These are phyloP conservation scores for Brassica cretica DNA, from an alignment of 345 rosid genomes.

Conservation along the genomic window DNA sequence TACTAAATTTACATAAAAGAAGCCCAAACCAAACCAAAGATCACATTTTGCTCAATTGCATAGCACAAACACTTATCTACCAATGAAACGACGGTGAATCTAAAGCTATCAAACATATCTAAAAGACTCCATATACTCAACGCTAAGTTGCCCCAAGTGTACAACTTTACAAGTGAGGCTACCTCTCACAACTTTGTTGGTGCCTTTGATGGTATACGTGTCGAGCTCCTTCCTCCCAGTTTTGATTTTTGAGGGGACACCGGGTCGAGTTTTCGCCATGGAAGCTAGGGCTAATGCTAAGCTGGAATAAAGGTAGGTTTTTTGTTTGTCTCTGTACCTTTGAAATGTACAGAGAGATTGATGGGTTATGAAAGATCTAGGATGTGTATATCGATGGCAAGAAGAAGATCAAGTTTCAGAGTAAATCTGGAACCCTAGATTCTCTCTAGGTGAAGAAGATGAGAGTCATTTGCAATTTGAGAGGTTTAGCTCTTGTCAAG, in stretches of 20 bases:
- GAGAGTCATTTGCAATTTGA: conserved; percentile 36
- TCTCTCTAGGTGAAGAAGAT: conserved; percentile 35
- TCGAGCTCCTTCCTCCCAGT: conserved; percentile 76
- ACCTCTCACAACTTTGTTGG: conserved; percentile 76
- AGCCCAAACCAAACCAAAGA: conserved; percentile 14
- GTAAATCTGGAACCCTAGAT: conserved; percentile 44
- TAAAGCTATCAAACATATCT: not conserved
- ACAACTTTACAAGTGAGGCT: conserved; percentile 1
- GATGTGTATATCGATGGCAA: conserved; percentile 13
- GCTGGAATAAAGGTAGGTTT: conserved; percentile 22
- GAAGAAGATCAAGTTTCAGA: not conserved
- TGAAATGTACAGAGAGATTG: conserved; percentile 27
- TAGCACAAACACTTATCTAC: conserved; percentile 8
- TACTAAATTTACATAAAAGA: not conserved
- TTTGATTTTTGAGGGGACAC: conserved; percentile 57
- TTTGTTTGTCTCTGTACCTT: not conserved
- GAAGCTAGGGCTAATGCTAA: not conserved
- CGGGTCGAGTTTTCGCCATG: conserved; percentile 49
- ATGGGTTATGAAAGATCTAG: conserved; percentile 16
- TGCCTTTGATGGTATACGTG: conserved; percentile 72
- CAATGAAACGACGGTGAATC: not conserved
- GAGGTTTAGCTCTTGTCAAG: conserved; percentile 22
- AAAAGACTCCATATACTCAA: not conserved
- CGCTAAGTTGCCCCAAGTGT: not conserved
- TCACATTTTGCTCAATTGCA: not conserved